Percentiles rank a stretch among this genome's conserved stretches.
Conservation (phyloP, 108 stramenopile species). For the Cyclotella sp. region DNA sequence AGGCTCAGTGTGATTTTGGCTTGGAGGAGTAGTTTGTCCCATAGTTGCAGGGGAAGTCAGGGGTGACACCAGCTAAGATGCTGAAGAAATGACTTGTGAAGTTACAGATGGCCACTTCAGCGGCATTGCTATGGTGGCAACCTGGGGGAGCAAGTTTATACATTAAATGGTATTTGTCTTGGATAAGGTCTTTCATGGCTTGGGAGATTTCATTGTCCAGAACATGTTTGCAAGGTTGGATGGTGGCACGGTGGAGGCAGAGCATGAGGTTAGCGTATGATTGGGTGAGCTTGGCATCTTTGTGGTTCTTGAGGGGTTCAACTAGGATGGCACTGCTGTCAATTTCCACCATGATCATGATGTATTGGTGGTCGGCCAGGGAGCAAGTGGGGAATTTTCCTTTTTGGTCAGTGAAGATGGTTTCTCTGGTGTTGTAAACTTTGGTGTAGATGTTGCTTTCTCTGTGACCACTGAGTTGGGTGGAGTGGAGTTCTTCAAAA, state of each 20-base stretch:
- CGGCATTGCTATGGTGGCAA: constrained; percentile 11
- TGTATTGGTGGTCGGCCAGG: background rate
- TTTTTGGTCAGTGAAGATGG: background rate
- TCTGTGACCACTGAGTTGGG: too few species aligned
- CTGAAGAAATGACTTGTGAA: constrained; percentile 54
- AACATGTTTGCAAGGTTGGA: background rate
- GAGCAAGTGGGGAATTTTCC: background rate
- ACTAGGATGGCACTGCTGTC: background rate
- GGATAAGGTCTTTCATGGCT: background rate
- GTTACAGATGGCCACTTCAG: constrained; percentile 35
- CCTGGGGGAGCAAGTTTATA: constrained; percentile 1
- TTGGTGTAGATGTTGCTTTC: constrained; percentile 4
- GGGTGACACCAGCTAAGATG: constrained; percentile 12
- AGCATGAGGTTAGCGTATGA: background rate
- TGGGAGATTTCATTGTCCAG: constrained; percentile 1
- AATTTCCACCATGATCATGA: background rate
- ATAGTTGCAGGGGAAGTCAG: background rate
- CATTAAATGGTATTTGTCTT: background rate
- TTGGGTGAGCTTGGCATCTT: background rate
- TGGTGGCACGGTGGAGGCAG: background rate
- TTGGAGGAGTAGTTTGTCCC: constrained; percentile 16
- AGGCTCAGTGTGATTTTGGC: constrained; percentile 35
- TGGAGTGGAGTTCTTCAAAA: background rate
- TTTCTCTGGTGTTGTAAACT: background rate
- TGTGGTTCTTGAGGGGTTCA: background rate